phyloP scores from a whole-genome alignment of 768 basidiomycete species.

The Amanita molliuscula region DNA sequence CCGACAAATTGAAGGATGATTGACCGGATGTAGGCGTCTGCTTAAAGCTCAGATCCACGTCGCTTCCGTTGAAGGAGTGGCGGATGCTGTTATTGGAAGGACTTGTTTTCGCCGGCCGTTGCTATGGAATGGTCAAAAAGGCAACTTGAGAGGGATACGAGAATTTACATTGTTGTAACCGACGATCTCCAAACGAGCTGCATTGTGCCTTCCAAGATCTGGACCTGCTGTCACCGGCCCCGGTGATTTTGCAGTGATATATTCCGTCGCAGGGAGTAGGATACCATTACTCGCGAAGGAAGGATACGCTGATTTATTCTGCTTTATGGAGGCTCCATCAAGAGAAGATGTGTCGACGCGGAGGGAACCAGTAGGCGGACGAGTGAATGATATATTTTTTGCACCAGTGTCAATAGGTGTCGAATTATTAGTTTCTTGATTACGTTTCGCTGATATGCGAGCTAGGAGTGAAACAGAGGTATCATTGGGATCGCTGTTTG shows the following conservation, averaged over 20 bases:
- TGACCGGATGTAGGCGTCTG: constrained; percentile 43
- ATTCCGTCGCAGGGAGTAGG: constrained; percentile 48
- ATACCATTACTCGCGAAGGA: constrained; percentile 53
- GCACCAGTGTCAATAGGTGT: constrained; percentile 48
- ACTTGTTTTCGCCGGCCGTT: constrained; percentile 17
- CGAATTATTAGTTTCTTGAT: constrained; percentile 35
- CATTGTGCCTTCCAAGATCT: constrained; percentile 71
- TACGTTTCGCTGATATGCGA: constrained; percentile 64
- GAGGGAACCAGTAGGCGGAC: constrained; percentile 61
- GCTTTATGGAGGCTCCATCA: constrained; percentile 46
- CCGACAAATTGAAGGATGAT: constrained; percentile 33
- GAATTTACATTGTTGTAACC: constrained; percentile 54
- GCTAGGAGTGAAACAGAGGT: constrained; percentile 63
- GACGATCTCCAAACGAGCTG: constrained; percentile 62
- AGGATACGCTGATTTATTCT: constrained; percentile 85
- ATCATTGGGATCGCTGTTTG: constrained; percentile 75
- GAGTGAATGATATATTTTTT: constrained; percentile 38
- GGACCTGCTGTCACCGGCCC: constrained; percentile 80
- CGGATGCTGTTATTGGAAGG: constrained; percentile 40
- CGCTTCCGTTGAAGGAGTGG: constrained; percentile 71
- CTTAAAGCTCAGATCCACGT: constrained; percentile 49
- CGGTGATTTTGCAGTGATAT: constrained; percentile 54
- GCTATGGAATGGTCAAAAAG: neutral
- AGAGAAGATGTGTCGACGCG: constrained; percentile 67
- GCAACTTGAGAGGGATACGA: neutral